These are phyloP conservation scores for Phialocephala sp. DNA, from an alignment of 2,329 filamentous ascomycete species.

Conservation along the genomic window DNA sequence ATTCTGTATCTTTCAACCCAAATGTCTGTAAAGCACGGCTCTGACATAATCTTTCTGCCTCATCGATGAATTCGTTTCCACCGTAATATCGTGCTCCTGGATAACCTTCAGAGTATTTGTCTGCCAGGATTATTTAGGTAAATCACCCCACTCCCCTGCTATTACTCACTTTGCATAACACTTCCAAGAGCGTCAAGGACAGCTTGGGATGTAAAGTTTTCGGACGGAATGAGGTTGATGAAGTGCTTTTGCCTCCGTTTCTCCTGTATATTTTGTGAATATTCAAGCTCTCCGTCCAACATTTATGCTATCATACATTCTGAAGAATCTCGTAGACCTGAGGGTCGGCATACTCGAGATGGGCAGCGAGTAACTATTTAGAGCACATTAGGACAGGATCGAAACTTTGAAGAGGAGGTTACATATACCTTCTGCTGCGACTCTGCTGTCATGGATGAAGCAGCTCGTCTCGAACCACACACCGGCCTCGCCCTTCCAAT, in stretches of 20 bases:
- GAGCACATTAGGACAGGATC: conserved; percentile 25
- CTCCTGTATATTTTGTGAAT: conserved; percentile 62
- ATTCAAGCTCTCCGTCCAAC: conserved; percentile 7
- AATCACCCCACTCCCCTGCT: conserved; percentile 41
- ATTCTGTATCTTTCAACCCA: conserved; percentile 80
- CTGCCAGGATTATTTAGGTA: conserved; percentile 52
- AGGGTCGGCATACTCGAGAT: conserved; percentile 85
- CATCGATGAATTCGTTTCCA: conserved; percentile 94
- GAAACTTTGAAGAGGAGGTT: neutral
- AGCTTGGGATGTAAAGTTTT: conserved; percentile 94
- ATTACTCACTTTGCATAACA: conserved; percentile 84
- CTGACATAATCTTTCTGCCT: conserved; percentile 88
- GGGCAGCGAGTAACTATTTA: conserved; percentile 74
- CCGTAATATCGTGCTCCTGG: conserved; percentile 96
- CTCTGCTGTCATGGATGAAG: conserved; percentile 48
- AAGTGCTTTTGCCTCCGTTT: conserved; percentile 97
- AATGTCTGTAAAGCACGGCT: conserved; percentile 88
- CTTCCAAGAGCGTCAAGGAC: conserved; percentile 91
- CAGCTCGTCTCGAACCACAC: conserved; percentile 37
- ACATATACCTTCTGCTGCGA: conserved; percentile 62
- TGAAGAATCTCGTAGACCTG: conserved; percentile 88
- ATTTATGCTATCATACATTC: conserved; percentile 62
- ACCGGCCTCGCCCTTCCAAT: conserved; percentile 33
- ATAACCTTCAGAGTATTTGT: conserved; percentile 99
- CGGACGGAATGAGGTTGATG: conserved; percentile 94